phyloP scores from a whole-genome alignment of 2,329 filamentous ascomycete genomes.

The Plectosphaerella cucumerina region DNA sequence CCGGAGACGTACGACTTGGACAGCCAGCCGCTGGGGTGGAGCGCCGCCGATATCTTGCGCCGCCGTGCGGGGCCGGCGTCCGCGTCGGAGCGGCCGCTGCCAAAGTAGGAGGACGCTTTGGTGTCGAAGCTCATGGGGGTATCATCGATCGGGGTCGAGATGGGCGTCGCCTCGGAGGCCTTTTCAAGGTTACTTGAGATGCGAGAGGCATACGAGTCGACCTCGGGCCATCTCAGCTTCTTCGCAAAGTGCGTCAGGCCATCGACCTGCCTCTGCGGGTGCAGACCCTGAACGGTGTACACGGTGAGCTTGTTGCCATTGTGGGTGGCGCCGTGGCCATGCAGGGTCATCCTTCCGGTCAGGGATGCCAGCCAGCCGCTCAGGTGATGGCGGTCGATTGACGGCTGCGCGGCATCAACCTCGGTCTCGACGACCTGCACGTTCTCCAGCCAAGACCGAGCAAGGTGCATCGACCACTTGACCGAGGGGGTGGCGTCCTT shows the following conservation, averaged over 20 bases:
- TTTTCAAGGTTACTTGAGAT: slow-evolving; percentile 44
- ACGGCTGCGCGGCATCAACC: slow-evolving; percentile 14
- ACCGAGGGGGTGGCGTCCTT: slow-evolving; percentile 58
- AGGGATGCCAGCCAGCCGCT: slow-evolving; percentile 53
- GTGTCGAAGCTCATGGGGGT: slow-evolving; percentile 28
- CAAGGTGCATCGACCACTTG: slow-evolving; percentile 63
- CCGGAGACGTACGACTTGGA: slow-evolving; percentile 66
- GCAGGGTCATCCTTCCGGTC: slow-evolving; percentile 48
- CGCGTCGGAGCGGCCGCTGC: slow-evolving; percentile 17
- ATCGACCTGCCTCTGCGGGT: slow-evolving; percentile 54
- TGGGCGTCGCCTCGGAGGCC: slow-evolving; percentile 35
- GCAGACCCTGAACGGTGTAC: slow-evolving; percentile 51
- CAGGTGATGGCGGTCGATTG: slow-evolving; percentile 17
- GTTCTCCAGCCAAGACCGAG: slow-evolving; percentile 64
- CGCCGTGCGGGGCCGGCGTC: slow-evolving; percentile 33
- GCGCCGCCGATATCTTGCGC: slow-evolving; percentile 51
- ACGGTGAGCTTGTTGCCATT: slow-evolving; percentile 23
- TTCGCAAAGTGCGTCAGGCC: slow-evolving; percentile 61
- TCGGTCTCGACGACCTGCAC: slow-evolving; percentile 48
- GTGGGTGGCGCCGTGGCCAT: slow-evolving; percentile 24
- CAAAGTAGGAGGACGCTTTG: slow-evolving; percentile 43
- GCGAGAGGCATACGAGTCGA: slow-evolving; percentile 45
- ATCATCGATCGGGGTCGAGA: slow-evolving; percentile 30
- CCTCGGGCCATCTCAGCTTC: slow-evolving; percentile 58
- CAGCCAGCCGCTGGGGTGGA: slow-evolving; percentile 60